These are phyloP conservation scores for Silene noctiflora DNA, from an alignment of 179 eudicot species.

Conservation along the genomic window DNA sequence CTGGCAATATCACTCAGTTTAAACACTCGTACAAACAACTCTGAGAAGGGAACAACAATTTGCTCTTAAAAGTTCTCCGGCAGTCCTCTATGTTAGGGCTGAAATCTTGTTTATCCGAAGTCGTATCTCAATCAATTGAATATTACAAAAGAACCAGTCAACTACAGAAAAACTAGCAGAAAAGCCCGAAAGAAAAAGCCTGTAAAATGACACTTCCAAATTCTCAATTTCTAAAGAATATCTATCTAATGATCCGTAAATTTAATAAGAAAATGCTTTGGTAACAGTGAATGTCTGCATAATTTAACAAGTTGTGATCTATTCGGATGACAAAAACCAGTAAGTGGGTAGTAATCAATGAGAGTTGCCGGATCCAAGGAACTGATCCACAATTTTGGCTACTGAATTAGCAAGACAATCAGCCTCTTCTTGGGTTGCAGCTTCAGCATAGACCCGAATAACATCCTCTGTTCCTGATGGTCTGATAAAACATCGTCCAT, in stretches of 20 bases:
- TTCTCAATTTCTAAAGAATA: background rate
- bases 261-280: background rate
- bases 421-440: slow-evolving; percentile 73
- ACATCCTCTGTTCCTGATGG: slow-evolving; percentile 97
- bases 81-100: too few relatives aligned
- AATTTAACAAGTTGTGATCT: background rate
- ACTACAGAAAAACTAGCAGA: background rate
- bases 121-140: background rate
- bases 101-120: too few relatives aligned
- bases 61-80: too few relatives aligned
- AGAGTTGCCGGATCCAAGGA: slow-evolving; percentile 51
- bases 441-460: slow-evolving; percentile 83
- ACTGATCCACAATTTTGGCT: slow-evolving; percentile 53
- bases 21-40: too few relatives aligned
- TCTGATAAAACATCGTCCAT: slow-evolving; percentile 73
- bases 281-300: background rate
- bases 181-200: background rate
- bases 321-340: background rate
- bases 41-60: too few relatives aligned
- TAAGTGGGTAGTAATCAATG: background rate
- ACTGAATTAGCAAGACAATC: slow-evolving; percentile 61
- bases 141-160: background rate
- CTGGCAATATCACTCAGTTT: too few relatives aligned
- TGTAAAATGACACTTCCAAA: background rate
- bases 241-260: background rate